Base-by-base conservation (phyloP, 495 filamentous ascomycete species). In the Evansstolkia leycettana region DNA sequence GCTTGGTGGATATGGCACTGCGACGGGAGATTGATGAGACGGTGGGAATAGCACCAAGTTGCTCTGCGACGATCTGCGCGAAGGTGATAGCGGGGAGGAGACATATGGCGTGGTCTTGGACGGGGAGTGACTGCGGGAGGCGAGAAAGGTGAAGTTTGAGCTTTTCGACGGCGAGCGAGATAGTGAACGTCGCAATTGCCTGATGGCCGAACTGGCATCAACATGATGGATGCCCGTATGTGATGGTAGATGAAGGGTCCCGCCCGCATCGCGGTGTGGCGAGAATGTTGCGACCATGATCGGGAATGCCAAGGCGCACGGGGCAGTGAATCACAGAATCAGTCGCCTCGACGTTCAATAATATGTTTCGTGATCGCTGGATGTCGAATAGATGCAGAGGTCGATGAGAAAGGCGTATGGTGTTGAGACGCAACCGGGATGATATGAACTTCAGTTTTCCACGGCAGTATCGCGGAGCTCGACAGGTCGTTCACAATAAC, bases 91-190 rank as follows among this genome's bases (percentile, higher is more conserved):
- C 18, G 67, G 67, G 13, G 69, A 73, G 17, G 63, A 67, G 18
- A 72, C 55, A 38, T 64, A 70, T 33, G 47, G 46, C 10, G 55
- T 48, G 26, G 55, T 45, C 39, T 63, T 67, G 3, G 68, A 65
- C 3, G 73, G 71, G 3, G 73, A 78, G 26, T 67, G 60, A 18
- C 64, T 66, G 36, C 72, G 70, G 12, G 70, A 60, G 17, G 71
- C 64, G 28, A 75, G 60, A 17, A 88, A 54, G 24, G 70, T 72
- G 46, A 87, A 84, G 42, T 68, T 66, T 13, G 73, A 69, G 27
- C 66, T 69, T 51, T 86, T 92, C 7, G 87, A 92, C 7, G 86
- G 87, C 7, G 86, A 93, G 30, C 84, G 70, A 17, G 84, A 92
- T 31, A 94, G 64, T 14, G 87, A 92, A 43, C 85, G 80, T 28